phyloP scores from a whole-genome alignment of 176 grass and related monocot genomes.

The Oropetium thomaeum region DNA sequence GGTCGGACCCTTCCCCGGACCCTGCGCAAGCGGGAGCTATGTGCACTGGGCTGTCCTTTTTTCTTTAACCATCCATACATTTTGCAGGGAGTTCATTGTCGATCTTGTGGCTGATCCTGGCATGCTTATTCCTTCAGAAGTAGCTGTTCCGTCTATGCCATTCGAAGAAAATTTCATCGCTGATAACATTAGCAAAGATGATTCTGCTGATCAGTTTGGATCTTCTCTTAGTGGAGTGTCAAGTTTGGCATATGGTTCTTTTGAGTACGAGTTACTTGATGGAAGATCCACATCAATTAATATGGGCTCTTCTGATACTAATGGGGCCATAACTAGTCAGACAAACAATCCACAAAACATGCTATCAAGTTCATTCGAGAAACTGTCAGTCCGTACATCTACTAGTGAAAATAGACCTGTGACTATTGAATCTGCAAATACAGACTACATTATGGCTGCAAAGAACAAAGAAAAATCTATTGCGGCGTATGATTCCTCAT shows the following conservation, averaged over 20 bases:
- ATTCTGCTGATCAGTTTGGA: conserved; percentile 28
- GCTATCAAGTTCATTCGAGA: conserved; percentile 42
- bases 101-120: conserved; percentile 92
- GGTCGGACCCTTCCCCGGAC: no score
- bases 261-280: conserved; percentile 43
- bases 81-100: conserved; percentile 95
- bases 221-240: conserved; percentile 48
- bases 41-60: no score
- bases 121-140: conserved; percentile 89
- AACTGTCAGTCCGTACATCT: conserved; percentile 46
- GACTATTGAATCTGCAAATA: conserved; percentile 15
- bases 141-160: conserved; percentile 51
- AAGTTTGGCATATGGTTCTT: conserved; percentile 47
- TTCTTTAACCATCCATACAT: conserved; percentile 29
- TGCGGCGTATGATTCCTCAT: conserved; percentile 28
- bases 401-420: conserved; percentile 39
- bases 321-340: conserved; percentile 38
- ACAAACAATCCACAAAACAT: conserved; percentile 49
- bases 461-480: conserved; percentile 47
- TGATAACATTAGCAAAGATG: conserved; percentile 41
- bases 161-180: conserved; percentile 47
- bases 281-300: conserved; percentile 44
- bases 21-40: no score
- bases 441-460: conserved; percentile 10
- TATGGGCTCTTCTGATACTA: conserved; percentile 44